Conservation (phyloP, 495 filamentous ascomycete genomes). For the Neurospora sp. region DNA sequence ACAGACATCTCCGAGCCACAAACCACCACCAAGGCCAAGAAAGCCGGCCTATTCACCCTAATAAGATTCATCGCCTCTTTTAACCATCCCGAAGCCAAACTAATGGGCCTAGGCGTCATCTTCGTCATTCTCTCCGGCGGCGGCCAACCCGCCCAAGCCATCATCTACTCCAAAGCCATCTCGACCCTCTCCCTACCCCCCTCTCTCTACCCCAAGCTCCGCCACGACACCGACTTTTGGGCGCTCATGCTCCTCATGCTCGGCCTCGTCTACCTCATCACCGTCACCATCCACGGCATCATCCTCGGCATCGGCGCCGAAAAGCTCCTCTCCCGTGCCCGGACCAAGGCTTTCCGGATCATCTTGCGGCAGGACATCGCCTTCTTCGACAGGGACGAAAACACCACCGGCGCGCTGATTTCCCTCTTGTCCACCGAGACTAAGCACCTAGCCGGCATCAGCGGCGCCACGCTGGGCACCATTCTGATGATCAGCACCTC, state of each 20-base stretch:
- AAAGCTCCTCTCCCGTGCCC: constrained; percentile 65
- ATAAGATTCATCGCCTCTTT: neutral
- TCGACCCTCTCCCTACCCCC: too few species aligned
- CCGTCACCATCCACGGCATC: neutral
- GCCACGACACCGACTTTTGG: neutral
- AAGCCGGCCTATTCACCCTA: neutral
- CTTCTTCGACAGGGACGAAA: constrained; percentile 73
- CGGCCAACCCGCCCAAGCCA: too few species aligned
- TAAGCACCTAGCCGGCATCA: too few species aligned
- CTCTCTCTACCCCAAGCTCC: too few species aligned
- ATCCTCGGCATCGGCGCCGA: constrained; percentile 43
- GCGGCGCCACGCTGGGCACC: too few species aligned
- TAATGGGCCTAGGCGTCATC: neutral
- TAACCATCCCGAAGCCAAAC: neutral
- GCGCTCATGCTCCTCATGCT: neutral
- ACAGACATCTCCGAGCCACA: neutral
- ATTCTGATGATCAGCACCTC: too few species aligned
- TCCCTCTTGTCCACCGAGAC: too few species aligned
- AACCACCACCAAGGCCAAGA: neutral
- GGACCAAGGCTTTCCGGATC: constrained; percentile 62
- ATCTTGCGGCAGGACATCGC: constrained; percentile 89
- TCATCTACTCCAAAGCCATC: too few species aligned
- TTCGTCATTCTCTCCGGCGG: neutral
- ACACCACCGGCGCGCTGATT: constrained; percentile 65
- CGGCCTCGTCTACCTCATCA: neutral